Evolutionary conservation across 176 grass and related monocot species (phyloP).

Genomic region (Oryza brachyantha): DNA sequence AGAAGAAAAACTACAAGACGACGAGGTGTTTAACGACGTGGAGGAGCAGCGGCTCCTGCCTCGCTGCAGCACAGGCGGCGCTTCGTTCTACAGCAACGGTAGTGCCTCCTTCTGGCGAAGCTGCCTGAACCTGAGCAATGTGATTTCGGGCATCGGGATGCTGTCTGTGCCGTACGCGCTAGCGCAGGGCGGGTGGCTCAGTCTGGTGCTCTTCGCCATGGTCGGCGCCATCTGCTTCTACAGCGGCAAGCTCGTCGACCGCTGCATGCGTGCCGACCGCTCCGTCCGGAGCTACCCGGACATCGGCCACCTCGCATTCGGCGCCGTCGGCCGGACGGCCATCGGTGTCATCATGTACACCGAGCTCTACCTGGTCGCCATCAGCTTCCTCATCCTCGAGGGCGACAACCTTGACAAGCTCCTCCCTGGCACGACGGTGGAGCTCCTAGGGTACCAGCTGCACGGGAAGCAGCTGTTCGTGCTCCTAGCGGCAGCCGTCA

Average conservation of each 20-base stretch:
- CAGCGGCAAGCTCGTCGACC: constrained; percentile 54
- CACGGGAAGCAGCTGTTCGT: constrained; percentile 47
- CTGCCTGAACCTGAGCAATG: constrained; percentile 63
- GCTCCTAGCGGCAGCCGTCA: constrained; percentile 22
- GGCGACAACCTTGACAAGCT: constrained; percentile 55
- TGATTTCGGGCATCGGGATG: constrained; percentile 58
- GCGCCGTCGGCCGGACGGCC: constrained; percentile 29
- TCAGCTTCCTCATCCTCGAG: constrained; percentile 49
- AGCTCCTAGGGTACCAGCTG: constrained; percentile 14
- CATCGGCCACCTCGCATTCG: constrained; percentile 57
- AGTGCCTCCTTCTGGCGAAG: constrained; percentile 49
- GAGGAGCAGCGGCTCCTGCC: constrained; percentile 38
- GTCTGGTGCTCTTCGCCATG: constrained; percentile 46
- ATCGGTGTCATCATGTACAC: constrained; percentile 54
- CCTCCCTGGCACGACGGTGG: constrained; percentile 7
- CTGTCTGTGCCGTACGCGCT: constrained; percentile 60
- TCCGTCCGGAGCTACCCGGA: constrained; percentile 42
- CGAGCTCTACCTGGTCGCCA: constrained; percentile 48
- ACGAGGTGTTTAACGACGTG: background rate
- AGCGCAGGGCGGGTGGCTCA: constrained; percentile 61
- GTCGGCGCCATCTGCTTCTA: constrained; percentile 61
- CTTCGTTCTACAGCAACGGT: constrained; percentile 31
- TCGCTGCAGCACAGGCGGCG: background rate
- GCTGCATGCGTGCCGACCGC: constrained; percentile 46
- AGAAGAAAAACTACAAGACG: background rate